phyloP scores from a whole-genome alignment of 2,329 filamentous ascomycete species.

The Berkeleyomyces rouxiae region DNA sequence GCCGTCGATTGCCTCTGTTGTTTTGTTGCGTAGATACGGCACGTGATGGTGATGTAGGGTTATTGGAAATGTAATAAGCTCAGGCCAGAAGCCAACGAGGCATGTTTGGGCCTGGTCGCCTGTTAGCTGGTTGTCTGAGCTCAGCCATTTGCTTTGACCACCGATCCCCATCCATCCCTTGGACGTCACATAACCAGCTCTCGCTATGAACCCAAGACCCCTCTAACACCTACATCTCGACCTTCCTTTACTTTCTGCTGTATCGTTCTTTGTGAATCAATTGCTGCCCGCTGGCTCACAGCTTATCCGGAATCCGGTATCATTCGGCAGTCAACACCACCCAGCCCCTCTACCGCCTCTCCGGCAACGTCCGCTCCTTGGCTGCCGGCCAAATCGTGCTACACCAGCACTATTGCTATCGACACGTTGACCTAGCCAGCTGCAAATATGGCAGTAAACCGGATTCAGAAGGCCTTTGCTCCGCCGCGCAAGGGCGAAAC shows the following conservation, averaged over 20 bases:
- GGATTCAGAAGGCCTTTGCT: conserved; percentile 85
- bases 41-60: neutral
- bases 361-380: neutral
- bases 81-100: conserved; percentile 11
- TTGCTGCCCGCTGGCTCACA: neutral
- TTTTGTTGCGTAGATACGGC: neutral
- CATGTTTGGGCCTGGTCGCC: neutral
- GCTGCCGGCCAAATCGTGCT: neutral
- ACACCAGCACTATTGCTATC: neutral
- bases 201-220: neutral
- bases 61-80: neutral
- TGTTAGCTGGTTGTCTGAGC: neutral
- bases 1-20: neutral
- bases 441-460: conserved; percentile 70
- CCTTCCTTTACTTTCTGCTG: neutral
- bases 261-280: neutral
- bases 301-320: neutral
- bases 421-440: neutral
- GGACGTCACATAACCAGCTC: neutral
- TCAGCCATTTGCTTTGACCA: neutral
- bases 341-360: neutral
- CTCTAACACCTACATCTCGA: neutral
- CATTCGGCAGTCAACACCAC: neutral
- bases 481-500: conserved; percentile 93
- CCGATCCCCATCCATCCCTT: conserved; percentile 4